phyloP scores from a whole-genome alignment of 306 rosid genomes.

The Senna siamea region DNA sequence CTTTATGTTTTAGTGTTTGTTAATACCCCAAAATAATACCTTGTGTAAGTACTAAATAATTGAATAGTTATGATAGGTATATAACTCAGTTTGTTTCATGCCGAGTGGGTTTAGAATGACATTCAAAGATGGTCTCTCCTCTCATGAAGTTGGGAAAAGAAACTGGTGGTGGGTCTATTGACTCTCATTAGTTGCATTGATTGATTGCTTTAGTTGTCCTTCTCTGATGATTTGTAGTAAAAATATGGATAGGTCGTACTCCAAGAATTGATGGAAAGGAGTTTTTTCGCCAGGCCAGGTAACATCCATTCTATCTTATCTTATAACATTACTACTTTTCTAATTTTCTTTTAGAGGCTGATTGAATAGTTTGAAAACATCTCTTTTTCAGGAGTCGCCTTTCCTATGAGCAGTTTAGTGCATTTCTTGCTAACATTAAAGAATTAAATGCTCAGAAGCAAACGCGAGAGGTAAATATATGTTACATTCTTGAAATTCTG shows the following conservation, averaged over 20 bases:
- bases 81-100: background rate
- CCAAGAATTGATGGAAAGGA: constrained; percentile 98
- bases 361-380: constrained; percentile 31
- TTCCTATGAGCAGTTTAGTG: constrained; percentile 97
- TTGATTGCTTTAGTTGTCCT: constrained; percentile 11
- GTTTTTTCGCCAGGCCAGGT: constrained; percentile 98
- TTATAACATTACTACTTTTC: background rate
- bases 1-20: background rate
- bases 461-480: constrained; percentile 82
- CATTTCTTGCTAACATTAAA: constrained; percentile 94
- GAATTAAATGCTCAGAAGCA: constrained; percentile 97
- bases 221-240: constrained; percentile 8
- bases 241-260: constrained; percentile 67
- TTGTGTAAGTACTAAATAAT: background rate
- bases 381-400: constrained; percentile 83
- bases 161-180: background rate
- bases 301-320: constrained; percentile 30
- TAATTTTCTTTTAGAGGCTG: constrained; percentile 9
- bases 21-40: background rate
- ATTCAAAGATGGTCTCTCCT: constrained; percentile 4
- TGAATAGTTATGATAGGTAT: background rate
- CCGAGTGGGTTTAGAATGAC: background rate
- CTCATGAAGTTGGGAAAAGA: background rate
- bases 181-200: constrained; percentile 15
- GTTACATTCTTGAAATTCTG: constrained; percentile 7